Base-by-base conservation (phyloP, 2,329 filamentous ascomycete species). In the Claviceps maximensis region DNA sequence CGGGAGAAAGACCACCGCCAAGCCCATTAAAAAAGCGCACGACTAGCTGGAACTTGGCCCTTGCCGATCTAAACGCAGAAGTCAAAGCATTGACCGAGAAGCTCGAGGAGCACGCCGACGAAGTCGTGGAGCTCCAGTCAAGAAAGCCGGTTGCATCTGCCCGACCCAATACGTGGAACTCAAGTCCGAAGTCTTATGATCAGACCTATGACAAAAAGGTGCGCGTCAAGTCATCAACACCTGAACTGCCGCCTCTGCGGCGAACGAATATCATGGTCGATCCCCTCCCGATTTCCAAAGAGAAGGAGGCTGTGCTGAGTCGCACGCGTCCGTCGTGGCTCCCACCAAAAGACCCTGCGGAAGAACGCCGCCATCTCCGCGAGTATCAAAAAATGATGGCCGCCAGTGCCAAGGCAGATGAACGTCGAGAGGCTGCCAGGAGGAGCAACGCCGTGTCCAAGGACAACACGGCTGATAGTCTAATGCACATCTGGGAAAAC, bases 301-400 rank as follows among this genome's bases (percentile, higher is more conserved):
- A 93, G 68, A 93, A 93, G 65, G 86, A 91, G 62, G 87, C 87
- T 3, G 86, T 90, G 2, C 73, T 93, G 23, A 89, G 86, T 25
- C 77, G 88, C 19, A 93, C 87, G 2, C 77, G 87, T 40, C 87
- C 87, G 0, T 89, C 86, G 1, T 93, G 88, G 88, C 73, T 93
- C 2, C 87, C 88, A 1, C 87, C 87, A 1, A 93, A 93, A 69
- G 83, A 93, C 58, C 90, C 89, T 2, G 86, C 86, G 52, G 93
- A 98, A 67, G 93, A 98, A 71, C 87, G 81, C 65, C 84, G 84
- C 59, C 93, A 98, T 67, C 66, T 98, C 58, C 89, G 80, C 62
- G 83, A 93, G 65, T 93, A 90, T 64, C 84, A 90, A 68, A 82
- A 78, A 66, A 90, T 93, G 85, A 87, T 91, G 84, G 76, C 74